Percentiles rank a stretch among this genome's conserved stretches.
Conservation (phyloP, 495 filamentous ascomycete genomes). For the Xylaria cubensis region DNA sequence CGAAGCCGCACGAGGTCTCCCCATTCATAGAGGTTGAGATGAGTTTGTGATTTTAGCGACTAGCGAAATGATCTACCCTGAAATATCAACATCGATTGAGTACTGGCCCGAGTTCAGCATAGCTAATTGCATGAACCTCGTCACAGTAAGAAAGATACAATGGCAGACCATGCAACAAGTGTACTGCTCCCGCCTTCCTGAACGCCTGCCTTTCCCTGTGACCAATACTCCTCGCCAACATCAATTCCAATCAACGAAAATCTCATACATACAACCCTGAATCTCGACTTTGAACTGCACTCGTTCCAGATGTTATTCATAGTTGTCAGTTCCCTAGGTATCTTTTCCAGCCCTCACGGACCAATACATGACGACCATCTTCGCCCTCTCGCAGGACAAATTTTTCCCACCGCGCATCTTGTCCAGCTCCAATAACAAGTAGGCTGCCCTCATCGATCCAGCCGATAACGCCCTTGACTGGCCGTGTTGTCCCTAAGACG, state of each 20-base stretch:
- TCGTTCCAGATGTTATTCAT: conserved; percentile 41
- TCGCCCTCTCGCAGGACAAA: conserved; percentile 70
- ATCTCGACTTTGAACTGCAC: neutral
- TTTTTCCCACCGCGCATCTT: conserved; percentile 83
- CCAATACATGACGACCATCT: conserved; percentile 65
- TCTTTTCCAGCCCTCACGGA: conserved; percentile 80
- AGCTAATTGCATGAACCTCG: neutral
- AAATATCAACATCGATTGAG: neutral
- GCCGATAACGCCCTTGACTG: conserved; percentile 77
- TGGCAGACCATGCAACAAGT: conserved; percentile 10
- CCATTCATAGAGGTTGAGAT: conserved; percentile 36
- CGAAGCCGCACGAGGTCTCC: conserved; percentile 41
- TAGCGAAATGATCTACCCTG: conserved; percentile 16
- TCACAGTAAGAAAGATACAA: conserved; percentile 9
- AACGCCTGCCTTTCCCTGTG: conserved; percentile 24
- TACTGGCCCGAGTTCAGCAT: neutral
- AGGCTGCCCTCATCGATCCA: conserved; percentile 75
- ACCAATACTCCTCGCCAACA: conserved; percentile 27
- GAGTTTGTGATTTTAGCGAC: conserved; percentile 17
- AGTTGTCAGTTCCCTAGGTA: conserved; percentile 63
- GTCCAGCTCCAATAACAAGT: conserved; percentile 79
- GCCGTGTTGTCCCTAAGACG: conserved; percentile 57
- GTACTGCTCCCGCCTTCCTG: conserved; percentile 13
- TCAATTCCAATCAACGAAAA: conserved; percentile 16
- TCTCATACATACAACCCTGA: conserved; percentile 11